A percentile compares a stretch with the other conserved stretches of the same genome.
phyloP scores from a whole-genome alignment of 371 early-diverging fungal genomes.

The Batrachochytrium dendrobatidis region DNA sequence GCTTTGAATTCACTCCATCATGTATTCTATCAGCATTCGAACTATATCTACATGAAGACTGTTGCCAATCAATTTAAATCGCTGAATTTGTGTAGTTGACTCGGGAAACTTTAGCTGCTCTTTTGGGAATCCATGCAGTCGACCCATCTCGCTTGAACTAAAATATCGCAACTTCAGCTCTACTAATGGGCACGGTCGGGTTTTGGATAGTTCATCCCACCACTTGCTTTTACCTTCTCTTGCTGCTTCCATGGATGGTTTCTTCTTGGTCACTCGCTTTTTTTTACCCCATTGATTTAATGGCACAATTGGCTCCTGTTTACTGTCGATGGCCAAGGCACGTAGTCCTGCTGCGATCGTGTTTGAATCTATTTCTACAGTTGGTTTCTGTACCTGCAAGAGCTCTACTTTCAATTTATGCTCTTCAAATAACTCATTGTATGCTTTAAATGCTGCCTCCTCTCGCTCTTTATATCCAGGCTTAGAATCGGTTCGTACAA shows the following conservation, averaged over 20 bases:
- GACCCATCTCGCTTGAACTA: slow-evolving; percentile 65
- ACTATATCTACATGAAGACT: slow-evolving; percentile 32
- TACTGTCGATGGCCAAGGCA: too few relatives aligned
- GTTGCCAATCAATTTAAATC: slow-evolving; percentile 37
- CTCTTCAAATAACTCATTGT: neutral
- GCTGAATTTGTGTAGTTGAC: slow-evolving; percentile 17
- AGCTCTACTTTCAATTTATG: neutral
- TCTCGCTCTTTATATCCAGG: neutral
- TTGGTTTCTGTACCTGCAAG: neutral
- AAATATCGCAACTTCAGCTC: slow-evolving; percentile 64
- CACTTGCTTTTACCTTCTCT: too few relatives aligned
- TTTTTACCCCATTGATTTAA: too few relatives aligned
- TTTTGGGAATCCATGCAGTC: slow-evolving; percentile 66
- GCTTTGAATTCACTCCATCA: neutral
- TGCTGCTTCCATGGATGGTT: neutral
- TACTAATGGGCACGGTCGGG: slow-evolving; percentile 25
- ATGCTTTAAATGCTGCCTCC: neutral
- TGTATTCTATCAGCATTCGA: slow-evolving; percentile 3
- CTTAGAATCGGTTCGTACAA: neutral
- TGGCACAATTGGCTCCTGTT: too few relatives aligned
- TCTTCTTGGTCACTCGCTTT: neutral
- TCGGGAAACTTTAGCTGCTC: slow-evolving; percentile 27
- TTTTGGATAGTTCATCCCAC: neutral
- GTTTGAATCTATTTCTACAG: neutral
- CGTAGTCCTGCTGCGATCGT: neutral